Conservation (phyloP, 83 land plant species). For the Isoetes engelmannii region DNA sequence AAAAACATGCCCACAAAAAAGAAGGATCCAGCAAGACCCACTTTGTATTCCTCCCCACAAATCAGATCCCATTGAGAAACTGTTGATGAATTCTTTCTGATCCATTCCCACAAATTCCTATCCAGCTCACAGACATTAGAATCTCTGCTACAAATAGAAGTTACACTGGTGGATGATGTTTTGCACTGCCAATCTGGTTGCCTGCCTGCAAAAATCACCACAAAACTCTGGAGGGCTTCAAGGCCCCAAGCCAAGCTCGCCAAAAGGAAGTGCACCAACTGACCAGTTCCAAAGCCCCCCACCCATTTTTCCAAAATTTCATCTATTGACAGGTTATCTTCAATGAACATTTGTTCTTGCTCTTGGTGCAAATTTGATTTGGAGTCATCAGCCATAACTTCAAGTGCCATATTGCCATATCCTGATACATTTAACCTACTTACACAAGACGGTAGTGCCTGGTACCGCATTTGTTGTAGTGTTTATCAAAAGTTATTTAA, state of each 20-base stretch:
- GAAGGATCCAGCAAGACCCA: conserved; percentile 64
- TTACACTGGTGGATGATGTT: background rate
- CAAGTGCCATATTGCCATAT: too few species aligned
- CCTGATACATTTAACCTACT: too few species aligned
- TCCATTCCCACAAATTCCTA: conserved; percentile 69
- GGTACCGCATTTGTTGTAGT: too few species aligned
- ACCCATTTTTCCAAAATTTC: background rate
- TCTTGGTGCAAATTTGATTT: too few species aligned
- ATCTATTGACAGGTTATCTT: background rate
- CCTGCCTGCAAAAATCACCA: background rate
- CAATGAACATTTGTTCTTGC: too few species aligned
- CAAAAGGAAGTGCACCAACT: background rate
- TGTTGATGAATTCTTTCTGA: conserved; percentile 45
- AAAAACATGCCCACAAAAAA: conserved; percentile 76
- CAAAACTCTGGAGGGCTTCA: background rate
- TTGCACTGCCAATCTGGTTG: background rate
- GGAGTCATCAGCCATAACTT: too few species aligned
- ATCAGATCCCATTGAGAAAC: conserved; percentile 69
- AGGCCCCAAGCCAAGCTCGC: background rate
- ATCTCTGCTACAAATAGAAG: conserved; percentile 12
- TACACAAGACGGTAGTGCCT: too few species aligned
- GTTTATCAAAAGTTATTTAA: too few species aligned
- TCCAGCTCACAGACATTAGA: conserved; percentile 41
- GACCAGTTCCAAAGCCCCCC: background rate
- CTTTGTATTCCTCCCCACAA: conserved; percentile 66